A percentile compares a stretch with the other conserved stretches of the same genome.
Evolutionary conservation across 139 green algal species (phyloP).

Genomic region (Micromonas commoda): DNA sequence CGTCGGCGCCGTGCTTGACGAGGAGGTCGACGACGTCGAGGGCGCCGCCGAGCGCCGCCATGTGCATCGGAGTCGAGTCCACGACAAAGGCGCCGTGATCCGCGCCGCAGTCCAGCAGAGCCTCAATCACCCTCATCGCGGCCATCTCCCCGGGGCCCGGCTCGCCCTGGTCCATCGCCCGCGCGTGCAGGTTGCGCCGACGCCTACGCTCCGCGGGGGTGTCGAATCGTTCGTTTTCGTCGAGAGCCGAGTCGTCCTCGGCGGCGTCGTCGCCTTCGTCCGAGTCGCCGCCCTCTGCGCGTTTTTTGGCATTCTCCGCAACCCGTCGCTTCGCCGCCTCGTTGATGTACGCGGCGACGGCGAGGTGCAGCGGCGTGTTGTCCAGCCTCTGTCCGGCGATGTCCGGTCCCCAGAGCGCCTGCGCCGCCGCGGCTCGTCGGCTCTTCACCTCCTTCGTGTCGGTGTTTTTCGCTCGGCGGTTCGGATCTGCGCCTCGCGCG

Average conservation of each 20-base stretch:
- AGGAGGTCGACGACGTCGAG: neutral
- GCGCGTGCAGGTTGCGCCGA: too few species aligned
- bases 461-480: neutral
- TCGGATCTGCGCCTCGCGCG: neutral
- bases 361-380: neutral
- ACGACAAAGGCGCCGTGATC: neutral
- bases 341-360: neutral
- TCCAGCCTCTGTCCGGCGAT: neutral
- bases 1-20: neutral
- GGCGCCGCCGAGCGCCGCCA: neutral
- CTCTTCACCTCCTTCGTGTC: neutral
- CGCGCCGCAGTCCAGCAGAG: neutral
- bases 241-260: neutral
- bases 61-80: neutral
- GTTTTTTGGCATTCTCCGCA: too few species aligned
- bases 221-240: neutral
- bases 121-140: neutral
- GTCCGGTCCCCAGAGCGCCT: neutral
- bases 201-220: neutral
- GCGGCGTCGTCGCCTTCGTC: neutral
- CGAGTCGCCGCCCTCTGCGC: too few species aligned
- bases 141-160: neutral
- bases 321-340: neutral
- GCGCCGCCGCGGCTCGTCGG: too few species aligned
- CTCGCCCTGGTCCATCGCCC: neutral